Base-by-base conservation (phyloP, 2,329 filamentous ascomycete species). In the Colletotrichum eleusines region DNA sequence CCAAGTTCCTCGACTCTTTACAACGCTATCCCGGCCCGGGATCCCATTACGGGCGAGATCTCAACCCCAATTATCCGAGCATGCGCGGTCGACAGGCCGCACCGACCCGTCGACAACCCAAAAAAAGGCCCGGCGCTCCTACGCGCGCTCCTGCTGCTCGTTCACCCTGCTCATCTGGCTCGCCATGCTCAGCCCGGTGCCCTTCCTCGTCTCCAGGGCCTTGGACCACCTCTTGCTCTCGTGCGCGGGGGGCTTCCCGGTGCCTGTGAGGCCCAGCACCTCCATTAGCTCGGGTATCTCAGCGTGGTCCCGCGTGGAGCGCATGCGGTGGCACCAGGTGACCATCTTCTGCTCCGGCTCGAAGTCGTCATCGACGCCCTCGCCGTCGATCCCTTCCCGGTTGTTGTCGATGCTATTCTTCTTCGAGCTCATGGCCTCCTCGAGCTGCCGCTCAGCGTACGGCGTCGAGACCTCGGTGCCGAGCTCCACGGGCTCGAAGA, bases 271-370 rank as follows among this genome's bases (percentile, higher is more conserved):
- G 0, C 90, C 90, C 55, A 94, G 78, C 16, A 93, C 79, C 74
- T 87, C 83, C 81, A 89, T 88, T 66, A 94, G 76, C 78, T 91
- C 90, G 0, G 86, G 85, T 1, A 95, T 84, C 82, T 94, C 92
- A 1, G 88, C 87, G 77, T 97, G 94, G 74, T 95, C 93, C 59
- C 93, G 83, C 16, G 93, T 95, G 68, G 89, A 92, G 77, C 85
- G 85, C 93, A 97, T 97, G 35, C 93, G 86, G 81, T 95, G 92
- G 75, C 91, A 94, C 93, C 94, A 97, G 1, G 88, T 90, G 35
- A 93, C 87, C 65, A 82, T 83, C 81, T 92, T 92, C 76, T 88
- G 84, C 76, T 88, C 84, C 2, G 78, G 76, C 28, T 66, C 67
- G 46, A 68, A 73, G 11, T 77, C 77, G 31, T 76, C 78, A 8